These are phyloP conservation scores for Calendula officinalis DNA, from an alignment of 129 eudicot species.

Conservation along the genomic window DNA sequence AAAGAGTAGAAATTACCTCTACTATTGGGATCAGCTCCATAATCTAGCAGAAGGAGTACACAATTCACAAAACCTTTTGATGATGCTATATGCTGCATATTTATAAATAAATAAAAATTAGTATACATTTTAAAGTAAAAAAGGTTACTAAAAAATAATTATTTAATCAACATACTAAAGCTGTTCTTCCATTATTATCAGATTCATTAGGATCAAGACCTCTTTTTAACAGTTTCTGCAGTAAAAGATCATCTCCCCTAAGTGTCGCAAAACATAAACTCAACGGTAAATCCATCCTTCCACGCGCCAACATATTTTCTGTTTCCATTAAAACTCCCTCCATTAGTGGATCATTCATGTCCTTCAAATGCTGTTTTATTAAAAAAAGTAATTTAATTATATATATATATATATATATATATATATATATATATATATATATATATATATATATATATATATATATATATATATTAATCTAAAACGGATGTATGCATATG, in stretches of 20 bases:
- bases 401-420: neutral
- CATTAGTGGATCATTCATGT: constrained; percentile 57
- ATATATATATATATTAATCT: too few relatives aligned
- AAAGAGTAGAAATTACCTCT: constrained; percentile 47
- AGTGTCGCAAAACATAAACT: too few relatives aligned
- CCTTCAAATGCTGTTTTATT: constrained; percentile 68
- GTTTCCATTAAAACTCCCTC: constrained; percentile 75
- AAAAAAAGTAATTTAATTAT: neutral
- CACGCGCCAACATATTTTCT: constrained; percentile 70
- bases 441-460: too few relatives aligned
- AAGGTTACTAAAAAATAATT: neutral
- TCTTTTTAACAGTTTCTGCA: constrained; percentile 60
- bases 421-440: too few relatives aligned
- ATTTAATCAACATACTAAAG: constrained; percentile 46
- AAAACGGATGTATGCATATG: neutral
- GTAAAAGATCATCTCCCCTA: too few relatives aligned
- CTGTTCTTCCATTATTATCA: constrained; percentile 49
- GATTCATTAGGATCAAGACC: constrained; percentile 60
- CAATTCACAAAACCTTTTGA: constrained; percentile 77
- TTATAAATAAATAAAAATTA: neutral
- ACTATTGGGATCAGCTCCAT: constrained; percentile 77
- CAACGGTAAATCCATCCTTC: too few relatives aligned
- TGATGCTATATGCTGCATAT: constrained; percentile 79
- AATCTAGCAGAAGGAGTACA: constrained; percentile 72
- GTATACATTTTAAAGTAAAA: neutral